A percentile compares a stretch with the other conserved stretches of the same genome.
Evolutionary conservation across 257 asterid genomes (phyloP).

Genomic region (Ocimum tenuiflorum): DNA sequence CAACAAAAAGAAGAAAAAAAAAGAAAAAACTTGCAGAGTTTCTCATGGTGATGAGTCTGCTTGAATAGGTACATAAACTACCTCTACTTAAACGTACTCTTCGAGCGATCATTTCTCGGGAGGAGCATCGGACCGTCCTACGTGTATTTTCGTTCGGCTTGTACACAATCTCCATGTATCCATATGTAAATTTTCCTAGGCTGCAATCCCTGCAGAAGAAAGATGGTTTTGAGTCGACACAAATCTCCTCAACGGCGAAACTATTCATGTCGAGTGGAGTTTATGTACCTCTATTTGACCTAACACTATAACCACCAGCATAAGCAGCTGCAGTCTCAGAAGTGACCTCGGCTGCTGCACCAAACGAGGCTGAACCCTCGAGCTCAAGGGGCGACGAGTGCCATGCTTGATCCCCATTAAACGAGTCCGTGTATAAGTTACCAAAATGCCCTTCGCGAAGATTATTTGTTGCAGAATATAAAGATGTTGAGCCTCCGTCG

Average conservation of each 20-base stretch:
- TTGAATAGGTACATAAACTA: conserved; percentile 31
- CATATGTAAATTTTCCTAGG: conserved; percentile 36
- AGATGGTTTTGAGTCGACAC: too few species aligned
- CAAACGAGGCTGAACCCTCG: conserved; percentile 38
- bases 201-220: conserved; percentile 75
- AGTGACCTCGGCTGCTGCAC: conserved; percentile 35
- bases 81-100: conserved; percentile 32
- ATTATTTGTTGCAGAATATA: conserved; percentile 32
- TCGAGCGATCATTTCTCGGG: conserved; percentile 27
- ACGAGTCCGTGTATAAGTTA: conserved; percentile 34
- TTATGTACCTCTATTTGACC: conserved; percentile 57
- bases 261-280: not conserved
- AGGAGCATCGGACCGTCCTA: conserved; percentile 26
- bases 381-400: conserved; percentile 44
- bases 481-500: conserved; percentile 30
- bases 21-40: conserved; percentile 27
- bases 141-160: conserved; percentile 23
- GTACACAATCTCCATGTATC: conserved; percentile 29
- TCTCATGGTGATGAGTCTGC: conserved; percentile 34
- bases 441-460: conserved; percentile 35
- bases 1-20: conserved; percentile 33
- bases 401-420: conserved; percentile 44
- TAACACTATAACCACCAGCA: conserved; percentile 49
- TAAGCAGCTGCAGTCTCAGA: conserved; percentile 41
- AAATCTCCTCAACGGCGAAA: too few species aligned